These are phyloP conservation scores for Kodamaea derodonti DNA, from an alignment of 1,139 yeast species.

Conservation along the genomic window DNA sequence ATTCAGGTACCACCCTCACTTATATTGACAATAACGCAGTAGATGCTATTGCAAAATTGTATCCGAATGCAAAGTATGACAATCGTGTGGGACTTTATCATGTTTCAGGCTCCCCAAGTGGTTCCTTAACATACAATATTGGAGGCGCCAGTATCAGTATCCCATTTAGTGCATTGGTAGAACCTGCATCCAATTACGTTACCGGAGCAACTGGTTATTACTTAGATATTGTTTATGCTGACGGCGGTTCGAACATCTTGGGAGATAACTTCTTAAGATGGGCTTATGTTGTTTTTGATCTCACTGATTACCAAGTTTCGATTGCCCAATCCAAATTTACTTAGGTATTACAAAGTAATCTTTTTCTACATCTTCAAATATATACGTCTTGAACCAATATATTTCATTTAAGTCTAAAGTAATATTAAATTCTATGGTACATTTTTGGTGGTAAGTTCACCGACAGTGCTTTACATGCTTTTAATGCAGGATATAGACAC, in stretches of 20 bases:
- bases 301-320: conserved; percentile 22
- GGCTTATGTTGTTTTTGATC: conserved; percentile 27
- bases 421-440: too few relatives aligned
- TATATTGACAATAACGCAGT: conserved; percentile 45
- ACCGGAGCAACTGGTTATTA: not conserved
- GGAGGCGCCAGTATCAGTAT: not conserved
- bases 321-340: conserved; percentile 17
- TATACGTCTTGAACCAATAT: too few relatives aligned
- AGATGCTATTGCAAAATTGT: conserved; percentile 6
- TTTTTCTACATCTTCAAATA: too few relatives aligned
- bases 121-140: not conserved
- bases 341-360: too few relatives aligned
- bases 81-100: not conserved
- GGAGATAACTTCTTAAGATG: conserved; percentile 31
- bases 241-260: conserved; percentile 9
- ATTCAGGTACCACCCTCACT: conserved; percentile 66
- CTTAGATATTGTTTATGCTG: not conserved
- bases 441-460: too few relatives aligned
- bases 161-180: not conserved
- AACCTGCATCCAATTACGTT: not conserved
- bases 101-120: conserved; percentile 1
- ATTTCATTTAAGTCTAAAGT: too few relatives aligned
- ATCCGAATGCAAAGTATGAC: conserved; percentile 1
- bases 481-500: too few relatives aligned
- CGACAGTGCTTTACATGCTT: too few relatives aligned